Percentiles rank a stretch among this genome's conserved stretches.
phyloP scores from a whole-genome alignment of 495 filamentous ascomycete genomes.

The Aspergillus affinis region DNA sequence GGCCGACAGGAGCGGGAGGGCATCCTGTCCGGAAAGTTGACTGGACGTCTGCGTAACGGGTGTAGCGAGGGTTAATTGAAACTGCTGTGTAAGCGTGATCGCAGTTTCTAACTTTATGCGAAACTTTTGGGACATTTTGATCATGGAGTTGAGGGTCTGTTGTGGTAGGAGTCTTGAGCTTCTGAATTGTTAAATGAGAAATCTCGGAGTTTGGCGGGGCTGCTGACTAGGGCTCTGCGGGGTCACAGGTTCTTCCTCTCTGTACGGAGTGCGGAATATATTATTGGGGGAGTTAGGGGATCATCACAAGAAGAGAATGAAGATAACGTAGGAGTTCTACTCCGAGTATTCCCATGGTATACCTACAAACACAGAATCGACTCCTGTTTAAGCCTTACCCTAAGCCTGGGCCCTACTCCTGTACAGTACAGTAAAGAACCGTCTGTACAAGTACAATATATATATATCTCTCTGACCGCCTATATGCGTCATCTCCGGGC shows the following conservation, averaged over 20 bases:
- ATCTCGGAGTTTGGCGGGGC: conserved; percentile 28
- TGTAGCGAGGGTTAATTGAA: conserved; percentile 37
- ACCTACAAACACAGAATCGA: no score
- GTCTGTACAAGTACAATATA: no score
- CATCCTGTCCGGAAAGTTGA: conserved; percentile 40
- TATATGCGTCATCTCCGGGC: no score
- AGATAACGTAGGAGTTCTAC: no score
- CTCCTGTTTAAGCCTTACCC: no score
- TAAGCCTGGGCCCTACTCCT: conserved; percentile 30
- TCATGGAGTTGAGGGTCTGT: not conserved
- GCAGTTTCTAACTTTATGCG: conserved; percentile 31
- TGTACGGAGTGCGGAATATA: no score
- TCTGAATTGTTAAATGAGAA: conserved; percentile 27
- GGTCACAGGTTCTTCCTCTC: conserved; percentile 16
- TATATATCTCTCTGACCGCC: conserved; percentile 24
- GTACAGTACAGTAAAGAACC: no score
- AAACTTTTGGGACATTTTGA: conserved; percentile 43
- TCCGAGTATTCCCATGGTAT: no score
- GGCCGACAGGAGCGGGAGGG: conserved; percentile 63
- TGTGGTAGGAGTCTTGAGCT: conserved; percentile 3
- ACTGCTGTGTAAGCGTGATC: conserved; percentile 35
- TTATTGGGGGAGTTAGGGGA: no score
- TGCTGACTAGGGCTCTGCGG: conserved; percentile 39
- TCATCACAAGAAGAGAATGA: no score
- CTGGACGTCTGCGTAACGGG: conserved; percentile 19